These are phyloP conservation scores for Populus hybrid DNA, from an alignment of 441 rosid genomes.

Conservation along the genomic window DNA sequence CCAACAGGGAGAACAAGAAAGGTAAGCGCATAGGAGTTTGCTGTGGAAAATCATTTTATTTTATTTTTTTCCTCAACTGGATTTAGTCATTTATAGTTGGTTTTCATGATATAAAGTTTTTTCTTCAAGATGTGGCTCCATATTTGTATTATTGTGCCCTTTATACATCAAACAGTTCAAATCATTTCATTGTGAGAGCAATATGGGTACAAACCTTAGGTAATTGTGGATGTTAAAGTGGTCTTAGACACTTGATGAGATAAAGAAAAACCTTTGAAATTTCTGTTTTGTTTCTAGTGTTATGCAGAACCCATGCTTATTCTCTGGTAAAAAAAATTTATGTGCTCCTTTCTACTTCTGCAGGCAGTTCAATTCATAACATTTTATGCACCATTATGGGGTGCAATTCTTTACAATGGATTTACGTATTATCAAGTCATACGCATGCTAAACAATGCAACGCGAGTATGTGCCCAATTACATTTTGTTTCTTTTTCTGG, in stretches of 20 bases:
- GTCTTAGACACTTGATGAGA: background rate
- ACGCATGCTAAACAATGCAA: constrained; percentile 90
- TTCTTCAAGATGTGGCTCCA: background rate
- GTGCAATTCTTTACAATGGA: constrained; percentile 94
- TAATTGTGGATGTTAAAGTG: background rate
- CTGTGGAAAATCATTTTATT: background rate
- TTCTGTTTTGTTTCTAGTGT: background rate
- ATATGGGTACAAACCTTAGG: background rate
- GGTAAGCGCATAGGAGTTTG: constrained; percentile 38
- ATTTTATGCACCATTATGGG: constrained; percentile 89
- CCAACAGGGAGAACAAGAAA: constrained; percentile 78
- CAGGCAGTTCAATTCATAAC: constrained; percentile 93
- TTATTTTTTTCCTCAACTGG: background rate
- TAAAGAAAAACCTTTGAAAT: background rate
- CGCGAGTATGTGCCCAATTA: constrained; percentile 54
- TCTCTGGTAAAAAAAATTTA: background rate
- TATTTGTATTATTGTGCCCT: background rate
- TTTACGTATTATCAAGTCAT: constrained; percentile 90
- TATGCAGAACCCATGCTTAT: background rate
- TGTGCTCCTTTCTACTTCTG: constrained; percentile 9
- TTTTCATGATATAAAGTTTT: background rate
- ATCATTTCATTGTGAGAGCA: background rate
- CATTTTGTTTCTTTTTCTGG: background rate
- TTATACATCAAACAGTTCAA: background rate
- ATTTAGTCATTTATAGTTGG: background rate